phyloP scores from a whole-genome alignment of 1,139 yeast species.

The Spencermartinsiella ligniputridi region DNA sequence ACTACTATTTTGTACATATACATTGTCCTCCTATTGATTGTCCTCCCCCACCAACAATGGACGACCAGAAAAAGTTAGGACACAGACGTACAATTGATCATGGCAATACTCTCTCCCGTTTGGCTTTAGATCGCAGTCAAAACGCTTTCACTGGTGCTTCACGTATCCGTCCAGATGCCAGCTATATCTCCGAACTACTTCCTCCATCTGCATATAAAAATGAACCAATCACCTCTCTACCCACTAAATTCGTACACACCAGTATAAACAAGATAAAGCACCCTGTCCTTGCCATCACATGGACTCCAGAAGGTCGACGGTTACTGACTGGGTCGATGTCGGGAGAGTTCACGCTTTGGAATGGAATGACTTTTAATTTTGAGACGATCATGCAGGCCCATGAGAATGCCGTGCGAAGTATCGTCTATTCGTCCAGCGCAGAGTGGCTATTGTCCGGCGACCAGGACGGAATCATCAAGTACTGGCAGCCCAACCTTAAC shows the following conservation, averaged over 20 bases:
- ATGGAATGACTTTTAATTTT: constrained; percentile 90
- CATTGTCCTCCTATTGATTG: too few relatives aligned
- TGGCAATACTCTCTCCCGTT: constrained; percentile 76
- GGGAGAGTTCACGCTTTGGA: constrained; percentile 97
- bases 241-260: constrained; percentile 80
- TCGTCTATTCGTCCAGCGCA: constrained; percentile 82
- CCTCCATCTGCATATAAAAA: constrained; percentile 65
- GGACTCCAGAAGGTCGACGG: constrained; percentile 97
- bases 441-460: constrained; percentile 95
- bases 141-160: constrained; percentile 40
- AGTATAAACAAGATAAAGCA: constrained; percentile 89
- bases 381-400: constrained; percentile 99
- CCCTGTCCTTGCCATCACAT: constrained; percentile 81
- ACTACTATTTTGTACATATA: too few relatives aligned
- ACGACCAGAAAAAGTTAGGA: constrained; percentile 39
- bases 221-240: constrained; percentile 42
- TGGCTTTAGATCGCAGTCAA: constrained; percentile 57
- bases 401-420: constrained; percentile 78
- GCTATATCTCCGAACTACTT: constrained; percentile 64
- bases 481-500: constrained; percentile 97
- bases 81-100: constrained; percentile 85
- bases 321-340: constrained; percentile 84
- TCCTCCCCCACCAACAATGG: too few relatives aligned
- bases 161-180: constrained; percentile 68
- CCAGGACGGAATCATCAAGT: constrained; percentile 84